Evolutionary conservation across 495 filamentous ascomycete genomes (phyloP).

Genomic region (Pyrenula aspistea): DNA sequence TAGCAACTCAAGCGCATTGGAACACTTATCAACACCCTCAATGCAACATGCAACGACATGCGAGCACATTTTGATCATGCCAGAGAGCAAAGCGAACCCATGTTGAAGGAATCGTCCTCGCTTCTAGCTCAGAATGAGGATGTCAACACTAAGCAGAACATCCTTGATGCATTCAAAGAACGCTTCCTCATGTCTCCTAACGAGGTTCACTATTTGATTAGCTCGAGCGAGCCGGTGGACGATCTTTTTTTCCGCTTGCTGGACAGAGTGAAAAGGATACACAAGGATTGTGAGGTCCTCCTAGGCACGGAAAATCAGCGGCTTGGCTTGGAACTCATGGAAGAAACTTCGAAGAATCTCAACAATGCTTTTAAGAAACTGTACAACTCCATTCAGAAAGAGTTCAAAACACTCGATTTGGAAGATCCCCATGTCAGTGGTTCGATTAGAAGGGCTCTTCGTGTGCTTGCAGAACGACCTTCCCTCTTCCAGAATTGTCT

Average conservation of each 20-base stretch:
- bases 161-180: constrained; percentile 70
- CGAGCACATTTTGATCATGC: constrained; percentile 62
- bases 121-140: constrained; percentile 65
- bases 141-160: constrained; percentile 72
- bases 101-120: constrained; percentile 65
- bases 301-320: constrained; percentile 84
- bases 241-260: constrained; percentile 76
- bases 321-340: constrained; percentile 79
- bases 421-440: constrained; percentile 90
- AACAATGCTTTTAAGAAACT: constrained; percentile 90
- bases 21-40: constrained; percentile 61
- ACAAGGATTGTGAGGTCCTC: constrained; percentile 76
- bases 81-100: constrained; percentile 59
- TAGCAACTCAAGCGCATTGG: constrained; percentile 86
- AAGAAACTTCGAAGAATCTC: constrained; percentile 73
- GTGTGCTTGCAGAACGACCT: constrained; percentile 82
- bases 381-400: constrained; percentile 85
- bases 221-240: constrained; percentile 67
- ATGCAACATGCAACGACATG: constrained; percentile 73
- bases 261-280: constrained; percentile 73
- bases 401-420: constrained; percentile 84
- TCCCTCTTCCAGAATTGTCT: constrained; percentile 86
- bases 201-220: constrained; percentile 59
- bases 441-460: constrained; percentile 70
- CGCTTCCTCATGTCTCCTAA: constrained; percentile 80